Base-by-base conservation (phyloP, 306 rosid genomes). In the Glycine tomentella region DNA sequence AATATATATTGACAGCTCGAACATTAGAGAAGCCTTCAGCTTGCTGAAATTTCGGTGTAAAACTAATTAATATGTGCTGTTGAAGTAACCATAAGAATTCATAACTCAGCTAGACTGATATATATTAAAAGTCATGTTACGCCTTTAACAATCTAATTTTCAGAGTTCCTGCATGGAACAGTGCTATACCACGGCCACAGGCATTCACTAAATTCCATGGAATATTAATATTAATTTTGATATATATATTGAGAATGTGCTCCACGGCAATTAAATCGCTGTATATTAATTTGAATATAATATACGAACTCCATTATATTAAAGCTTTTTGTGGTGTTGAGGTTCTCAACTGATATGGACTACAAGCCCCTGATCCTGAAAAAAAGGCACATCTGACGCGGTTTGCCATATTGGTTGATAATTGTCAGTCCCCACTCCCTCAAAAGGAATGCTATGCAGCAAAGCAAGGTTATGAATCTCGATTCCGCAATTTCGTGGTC, bases 401-500 rank as follows among this genome's bases (percentile, higher is more conserved):
- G 74, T 58, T 82, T 78, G 81, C 77, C 74, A 73, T 69, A 67
- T 53, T 46, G 66, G 58, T 75, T 81, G 71, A 53, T 63, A 72
- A 62, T 55, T 76, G 73, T 40, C 63, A 59, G 17, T 72, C 36
- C 38, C 77, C 74, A 68, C 50, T 81, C 55, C 65, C 84, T 81
- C 71, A 81, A 85, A 87, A 74, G 83, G 77, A 85, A 68, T 63
- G 82, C 59, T 15, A 74, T 25, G 31, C 31, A 25, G 31, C 31
- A 25, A 25, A 25, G 31, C 31, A 25, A 25, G 59, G 45, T 74
- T 73, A 86, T 86, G 90, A 70, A 84, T 89, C 87, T 86, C 91
- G 87, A 89, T 82, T n/a, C 87, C 92, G 87, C 80, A 84, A 82
- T 65, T 86, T 83, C 80, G 73, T 87, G 89, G 90, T 84, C 84